Evolutionary conservation across 768 basidiomycete species (phyloP), one percentile per base, ranked within the genome.

Genomic region (Lactarius evosmus): DNA sequence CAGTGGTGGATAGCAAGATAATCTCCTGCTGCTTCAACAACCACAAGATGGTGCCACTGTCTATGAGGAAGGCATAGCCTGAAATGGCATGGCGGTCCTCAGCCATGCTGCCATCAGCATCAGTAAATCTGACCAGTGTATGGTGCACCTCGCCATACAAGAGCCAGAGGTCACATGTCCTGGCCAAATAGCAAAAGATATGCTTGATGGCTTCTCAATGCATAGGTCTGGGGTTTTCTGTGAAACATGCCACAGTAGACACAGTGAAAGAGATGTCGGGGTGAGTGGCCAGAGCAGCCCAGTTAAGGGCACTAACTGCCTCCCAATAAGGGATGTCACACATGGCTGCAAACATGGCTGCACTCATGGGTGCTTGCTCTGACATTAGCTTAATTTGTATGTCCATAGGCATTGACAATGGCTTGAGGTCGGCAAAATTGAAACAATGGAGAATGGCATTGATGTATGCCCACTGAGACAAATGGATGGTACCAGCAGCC

Each of bases 1-100:
- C 78, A 4, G 72, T 73, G 0, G 75, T 79, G 0, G 78, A 82
- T 0, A 74, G 66, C 0, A 81, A 69, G 29, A 80, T 72, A 1
- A 72, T 72, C 1, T 62, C 50, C 68, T 84, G 82, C 53, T 75
- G 72, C 53, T 75, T 72, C 0, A 76, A 75, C 29, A 68, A 69
- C 81, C 82, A 83, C 3, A 72, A 66, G 7, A 83, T 69, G 3
- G 75, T 69, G 6, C 75, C 78, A 0, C 76, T 74, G 30, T 68
- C 69, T 44, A 77, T 54, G 7, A 71, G 70, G 71, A 71, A 76
- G 16, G 57, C 74, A 61, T 68, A 77, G n/a, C 73, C 78, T 49
- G 63, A 77, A 12, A 72, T 70, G 22, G 73, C 68, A 41, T 60
- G 68, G 78, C 70, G 63, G 58, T 72, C 69, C 22, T 67, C 25